phyloP scores from a whole-genome alignment of 2,329 filamentous ascomycete genomes.

The Aspergillus persii region DNA sequence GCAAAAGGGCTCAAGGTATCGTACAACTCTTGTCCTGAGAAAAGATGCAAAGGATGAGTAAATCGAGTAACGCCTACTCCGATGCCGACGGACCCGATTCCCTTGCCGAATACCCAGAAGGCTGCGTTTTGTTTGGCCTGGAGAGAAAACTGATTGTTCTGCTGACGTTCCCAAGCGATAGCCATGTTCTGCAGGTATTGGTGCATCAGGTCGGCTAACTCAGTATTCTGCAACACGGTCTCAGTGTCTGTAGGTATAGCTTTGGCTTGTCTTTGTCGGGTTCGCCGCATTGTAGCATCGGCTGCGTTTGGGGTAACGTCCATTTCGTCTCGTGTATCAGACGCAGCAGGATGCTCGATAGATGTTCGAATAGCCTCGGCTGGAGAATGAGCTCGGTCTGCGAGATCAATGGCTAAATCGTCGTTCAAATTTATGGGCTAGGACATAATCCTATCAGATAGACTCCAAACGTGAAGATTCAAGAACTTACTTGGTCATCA shows the following conservation, averaged over 20 bases:
- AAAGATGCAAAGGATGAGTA: slow-evolving; percentile 55
- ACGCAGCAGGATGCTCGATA: not conserved
- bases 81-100: slow-evolving; percentile 55
- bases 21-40: slow-evolving; percentile 57
- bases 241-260: slow-evolving; percentile 48
- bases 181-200: slow-evolving; percentile 63
- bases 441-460: not conserved
- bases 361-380: not conserved
- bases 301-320: not conserved
- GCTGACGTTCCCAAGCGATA: slow-evolving; percentile 45
- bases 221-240: slow-evolving; percentile 55
- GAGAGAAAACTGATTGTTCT: slow-evolving; percentile 38
- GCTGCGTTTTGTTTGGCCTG: slow-evolving; percentile 63
- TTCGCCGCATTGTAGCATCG: slow-evolving; percentile 25
- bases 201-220: slow-evolving; percentile 57
- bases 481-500: slow-evolving; percentile 12
- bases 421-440: slow-evolving; percentile 30
- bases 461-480: not conserved
- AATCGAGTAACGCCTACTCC: slow-evolving; percentile 43
- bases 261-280: slow-evolving; percentile 36
- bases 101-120: slow-evolving; percentile 58
- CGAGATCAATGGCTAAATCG: slow-evolving; percentile 23
- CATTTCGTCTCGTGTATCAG: not conserved
- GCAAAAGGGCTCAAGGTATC: slow-evolving; percentile 43
- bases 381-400: not conserved